Conservation (phyloP, 257 asterid species). For the Linaria vulgaris region DNA sequence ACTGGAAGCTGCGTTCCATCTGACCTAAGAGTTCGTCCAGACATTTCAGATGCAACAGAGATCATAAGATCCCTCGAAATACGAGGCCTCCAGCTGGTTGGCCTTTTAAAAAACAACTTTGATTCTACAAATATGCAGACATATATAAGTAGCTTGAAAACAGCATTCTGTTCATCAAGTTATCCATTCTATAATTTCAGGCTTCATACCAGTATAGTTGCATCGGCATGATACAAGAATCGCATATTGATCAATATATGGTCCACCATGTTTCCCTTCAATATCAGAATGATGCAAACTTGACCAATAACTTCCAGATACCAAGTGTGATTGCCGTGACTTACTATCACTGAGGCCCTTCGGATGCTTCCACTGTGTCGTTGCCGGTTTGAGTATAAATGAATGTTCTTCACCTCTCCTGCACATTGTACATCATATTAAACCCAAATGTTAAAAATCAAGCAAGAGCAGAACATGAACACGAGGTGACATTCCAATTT, state of each 20-base stretch:
- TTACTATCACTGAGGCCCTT: constrained; percentile 40
- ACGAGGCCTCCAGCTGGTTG: constrained; percentile 88
- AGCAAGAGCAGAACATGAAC: constrained; percentile 23
- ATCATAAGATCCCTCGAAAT: constrained; percentile 89
- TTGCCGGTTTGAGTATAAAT: constrained; percentile 84
- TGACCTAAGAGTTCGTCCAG: constrained; percentile 65
- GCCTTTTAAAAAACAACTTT: constrained; percentile 86
- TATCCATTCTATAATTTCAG: constrained; percentile 14
- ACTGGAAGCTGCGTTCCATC: constrained; percentile 80
- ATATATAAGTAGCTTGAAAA: constrained; percentile 16
- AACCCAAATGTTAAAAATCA: constrained; percentile 27
- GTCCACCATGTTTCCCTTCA: constrained; percentile 51
- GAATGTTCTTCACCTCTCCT: constrained; percentile 99
- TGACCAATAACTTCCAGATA: constrained; percentile 53
- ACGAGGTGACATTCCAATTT: constrained; percentile 6
- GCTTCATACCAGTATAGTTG: constrained; percentile 78
- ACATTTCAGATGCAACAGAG: constrained; percentile 95
- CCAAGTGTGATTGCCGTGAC: constrained; percentile 36
- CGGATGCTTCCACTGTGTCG: constrained; percentile 56
- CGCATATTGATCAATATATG: constrained; percentile 68
- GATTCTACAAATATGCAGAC: constrained; percentile 63
- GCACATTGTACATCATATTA: constrained; percentile 35
- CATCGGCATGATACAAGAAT: constrained; percentile 95
- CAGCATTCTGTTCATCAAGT: constrained; percentile 18
- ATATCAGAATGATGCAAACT: constrained; percentile 43